These are phyloP conservation scores for Apiospora sp. DNA, from an alignment of 2,329 filamentous ascomycete species.

Conservation along the genomic window DNA sequence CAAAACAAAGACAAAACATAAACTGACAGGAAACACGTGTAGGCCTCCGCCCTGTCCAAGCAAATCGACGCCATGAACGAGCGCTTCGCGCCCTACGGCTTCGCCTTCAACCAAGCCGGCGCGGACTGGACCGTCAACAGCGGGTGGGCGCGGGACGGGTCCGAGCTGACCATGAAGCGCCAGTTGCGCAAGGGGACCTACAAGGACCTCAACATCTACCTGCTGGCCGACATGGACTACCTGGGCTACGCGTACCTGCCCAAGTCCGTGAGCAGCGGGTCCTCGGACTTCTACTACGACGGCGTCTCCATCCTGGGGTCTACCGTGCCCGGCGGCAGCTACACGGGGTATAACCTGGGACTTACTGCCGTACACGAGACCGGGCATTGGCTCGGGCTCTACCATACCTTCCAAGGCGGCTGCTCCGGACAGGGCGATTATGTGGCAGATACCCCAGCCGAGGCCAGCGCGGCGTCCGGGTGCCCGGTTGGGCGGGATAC, in stretches of 20 bases:
- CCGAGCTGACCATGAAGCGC: constrained; percentile 48
- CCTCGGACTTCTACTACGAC: constrained; percentile 36
- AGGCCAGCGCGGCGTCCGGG: constrained; percentile 35
- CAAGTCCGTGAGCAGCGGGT: constrained; percentile 29
- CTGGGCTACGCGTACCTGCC: constrained; percentile 26
- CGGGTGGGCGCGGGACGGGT: constrained; percentile 47
- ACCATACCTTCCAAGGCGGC: constrained; percentile 46
- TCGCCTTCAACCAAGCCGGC: constrained; percentile 49
- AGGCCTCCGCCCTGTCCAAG: constrained; percentile 31
- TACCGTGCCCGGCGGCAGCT: constrained; percentile 32
- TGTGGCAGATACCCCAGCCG: constrained; percentile 46
- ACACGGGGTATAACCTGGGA: constrained; percentile 38
- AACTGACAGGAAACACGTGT: too few species aligned
- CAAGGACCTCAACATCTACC: constrained; percentile 49
- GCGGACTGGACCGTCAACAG: constrained; percentile 51
- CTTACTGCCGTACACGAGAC: constrained; percentile 44
- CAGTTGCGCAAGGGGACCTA: constrained; percentile 50
- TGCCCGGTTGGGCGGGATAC: constrained; percentile 25
- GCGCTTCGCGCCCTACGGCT: constrained; percentile 48
- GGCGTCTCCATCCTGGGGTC: constrained; percentile 32
- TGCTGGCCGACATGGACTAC: constrained; percentile 17
- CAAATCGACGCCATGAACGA: constrained; percentile 52
- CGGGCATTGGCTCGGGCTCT: constrained; percentile 48
- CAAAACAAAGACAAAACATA: too few species aligned
- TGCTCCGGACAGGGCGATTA: constrained; percentile 43